Evolutionary conservation across 176 grass and related monocot genomes (phyloP), one percentile per base, ranked within the genome.

Genomic region (Stipa capillata): DNA sequence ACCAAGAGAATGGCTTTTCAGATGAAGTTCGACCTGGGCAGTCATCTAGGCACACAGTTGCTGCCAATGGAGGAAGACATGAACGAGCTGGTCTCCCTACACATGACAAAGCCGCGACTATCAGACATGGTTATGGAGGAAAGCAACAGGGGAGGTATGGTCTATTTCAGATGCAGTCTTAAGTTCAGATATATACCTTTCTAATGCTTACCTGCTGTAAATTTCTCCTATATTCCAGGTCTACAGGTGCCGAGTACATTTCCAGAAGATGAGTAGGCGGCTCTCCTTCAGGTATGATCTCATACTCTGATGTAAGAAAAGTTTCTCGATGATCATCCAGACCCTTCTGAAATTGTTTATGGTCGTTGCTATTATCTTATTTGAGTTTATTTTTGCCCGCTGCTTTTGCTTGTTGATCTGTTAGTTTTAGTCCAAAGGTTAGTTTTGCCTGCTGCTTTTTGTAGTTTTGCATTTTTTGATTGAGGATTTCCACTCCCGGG

Each of bases 61-160:
- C 65, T 84, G 76, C 79, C 34, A 91, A 94, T 72, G 79, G 88
- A 37, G 66, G 47, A 74, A 86, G 69, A 54, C 58, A 80, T 50
- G 85, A 91, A 41, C 82, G 80, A 59, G 28, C 77, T 69, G 65
- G 51, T 76, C 60, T 79, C 42, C 27, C 54, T 80, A 23, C 60
- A 17, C 83, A 85, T 33, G 85, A 87, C 44, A 93, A 90, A 85
- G 53, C 68, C 57, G 9, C 77, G 33, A 74, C 65, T 40, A 80
- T 39, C 40, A 85, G 80, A 65, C 86, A 81, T 87, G 84, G 80
- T 70, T 89, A 80, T 79, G 92, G 86, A 82, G 86, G 85, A 76
- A 94, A 94, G 53, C 91, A 88, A 72, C 83, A 84, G 32, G 88
- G 85, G 54, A 89, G 92, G 92, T 94, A 84, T 86, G 47, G 4